Evolutionary conservation across 2,329 filamentous ascomycete genomes (phyloP), one percentile per base, ranked within the genome.

Genomic region (Podosphaera aphanis): DNA sequence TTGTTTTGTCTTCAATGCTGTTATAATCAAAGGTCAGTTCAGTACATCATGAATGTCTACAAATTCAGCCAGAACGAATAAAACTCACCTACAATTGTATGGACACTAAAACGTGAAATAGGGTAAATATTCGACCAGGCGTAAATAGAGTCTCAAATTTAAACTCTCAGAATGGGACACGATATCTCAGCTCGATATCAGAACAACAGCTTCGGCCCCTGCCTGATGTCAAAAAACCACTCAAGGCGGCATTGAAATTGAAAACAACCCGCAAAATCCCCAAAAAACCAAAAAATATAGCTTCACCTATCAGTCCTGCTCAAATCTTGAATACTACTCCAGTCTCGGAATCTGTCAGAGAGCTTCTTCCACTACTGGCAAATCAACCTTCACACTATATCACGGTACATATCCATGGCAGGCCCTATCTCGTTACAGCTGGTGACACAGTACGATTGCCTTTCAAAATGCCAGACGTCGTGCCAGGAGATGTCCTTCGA

Each of bases 401-500:
- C 57, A 83, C 77, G 40, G 67, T 79, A 47, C 81, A 85, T 63
- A 78, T 92, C 62, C 79, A 90, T 63, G 79, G 74, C 25, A 74
- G 71, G 46, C 79, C 81, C 5, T 90, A 88, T 65, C 79, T 90
- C 27, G 70, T 90, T 52, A 85, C 80, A 5, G 66, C 69, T 39
- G 83, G 83, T 53, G 83, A 90, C 64, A 67, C 70, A 49, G 62
- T 90, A 44, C 80, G 81, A 31, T 73, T 90, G 45, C 83, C 83
- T 5, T 86, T 86, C 66, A 71, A 72, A 55, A 83, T 90, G 76
- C 74, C 77, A 2, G 75, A 72, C 21, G 81, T 84, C 4, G 64
- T 70, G 6, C 78, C 85, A 0, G 90, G 90, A 25, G 88, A 95
- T 59, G 67, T 92, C 33, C 69, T 98, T 49, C 81, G 86, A 5